Conservation (phyloP, 352 stramenopile species). For the Blastocystis sp. region DNA sequence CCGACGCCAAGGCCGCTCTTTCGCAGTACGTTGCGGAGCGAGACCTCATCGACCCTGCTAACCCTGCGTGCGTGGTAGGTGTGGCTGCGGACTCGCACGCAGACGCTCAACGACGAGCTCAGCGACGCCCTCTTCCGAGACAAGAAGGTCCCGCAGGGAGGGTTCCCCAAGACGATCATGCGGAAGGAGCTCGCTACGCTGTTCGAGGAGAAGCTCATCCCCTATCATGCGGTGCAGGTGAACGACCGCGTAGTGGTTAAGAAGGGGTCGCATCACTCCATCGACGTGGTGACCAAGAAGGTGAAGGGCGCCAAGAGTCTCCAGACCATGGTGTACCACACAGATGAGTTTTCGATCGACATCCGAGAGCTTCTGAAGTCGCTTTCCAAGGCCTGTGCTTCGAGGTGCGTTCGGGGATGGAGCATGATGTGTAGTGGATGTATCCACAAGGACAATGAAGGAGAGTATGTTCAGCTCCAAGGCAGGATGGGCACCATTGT, state of each 20-base stretch:
- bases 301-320: constrained; percentile 6
- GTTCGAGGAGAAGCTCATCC: constrained; percentile 32
- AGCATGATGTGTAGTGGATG: background rate
- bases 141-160: constrained; percentile 3
- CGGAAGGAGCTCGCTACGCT: background rate
- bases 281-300: constrained; percentile 33
- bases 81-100: too few species aligned
- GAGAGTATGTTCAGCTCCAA: constrained; percentile 25
- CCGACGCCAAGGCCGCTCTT: background rate
- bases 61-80: background rate
- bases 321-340: constrained; percentile 15
- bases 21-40: background rate
- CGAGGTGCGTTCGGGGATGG: background rate
- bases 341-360: background rate
- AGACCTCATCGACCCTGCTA: background rate
- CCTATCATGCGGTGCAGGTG: constrained; percentile 3
- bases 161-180: background rate
- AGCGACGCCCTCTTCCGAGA: constrained; percentile 20
- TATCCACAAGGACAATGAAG: background rate
- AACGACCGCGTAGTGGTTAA: constrained; percentile 16
- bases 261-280: background rate
- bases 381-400: constrained; percentile 10
- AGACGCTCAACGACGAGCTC: constrained; percentile 3
- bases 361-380: background rate
- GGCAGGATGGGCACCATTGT: background rate